Base-by-base conservation (phyloP, 1,284 basidiomycete species). In the Ustilago cynodontis region DNA sequence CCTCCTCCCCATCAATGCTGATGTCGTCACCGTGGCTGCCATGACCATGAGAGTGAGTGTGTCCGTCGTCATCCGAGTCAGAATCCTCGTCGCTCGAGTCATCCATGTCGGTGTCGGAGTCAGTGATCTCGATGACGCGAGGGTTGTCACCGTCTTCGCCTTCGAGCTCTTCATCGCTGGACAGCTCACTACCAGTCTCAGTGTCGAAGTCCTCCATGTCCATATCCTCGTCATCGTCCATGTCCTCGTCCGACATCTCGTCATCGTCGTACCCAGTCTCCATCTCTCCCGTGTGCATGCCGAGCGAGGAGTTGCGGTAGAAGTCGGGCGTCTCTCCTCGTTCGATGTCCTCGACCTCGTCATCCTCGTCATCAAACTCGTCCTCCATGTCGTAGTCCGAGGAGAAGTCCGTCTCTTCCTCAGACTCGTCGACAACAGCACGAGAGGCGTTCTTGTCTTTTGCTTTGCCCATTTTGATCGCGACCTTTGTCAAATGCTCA, bases 271-370 rank as follows among this genome's bases (percentile, higher is more conserved):
- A 69, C 52, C 82, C 82, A 20, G 78, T 75, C 69, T 82, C 82
- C 77, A 85, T 79, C 69, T 86, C 86, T 35, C 85, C 85, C 22
- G 89, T 92, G 84, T 87, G 93, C 94, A 99, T 95, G 79, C 96
- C 97, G 43, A 99, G 89, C 6, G 94, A 93, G 0, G 96, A 99
- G 86, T 96, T 97, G 67, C 96, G 92, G 87, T 99, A 99, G 24
- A 99, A 88, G 87, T 99, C 94, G 8, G 94, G 93, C 0, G 94
- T 94, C 82, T 93, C 94, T 81, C 93, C 92, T 11, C 92, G 91
- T 3, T 91, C 90, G 9, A 70, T 66, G 18, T 77, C 76, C 14
- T 90, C 90, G 9, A 89, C 89, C 18, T 79, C 77, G 20, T 90
- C 89, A 45, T 89, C 87, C 69, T 90, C 90, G 22, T 88, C 88